Evolutionary conservation across 208 protist species (phyloP).

Genomic region (Balamuthia mandrillaris): DNA sequence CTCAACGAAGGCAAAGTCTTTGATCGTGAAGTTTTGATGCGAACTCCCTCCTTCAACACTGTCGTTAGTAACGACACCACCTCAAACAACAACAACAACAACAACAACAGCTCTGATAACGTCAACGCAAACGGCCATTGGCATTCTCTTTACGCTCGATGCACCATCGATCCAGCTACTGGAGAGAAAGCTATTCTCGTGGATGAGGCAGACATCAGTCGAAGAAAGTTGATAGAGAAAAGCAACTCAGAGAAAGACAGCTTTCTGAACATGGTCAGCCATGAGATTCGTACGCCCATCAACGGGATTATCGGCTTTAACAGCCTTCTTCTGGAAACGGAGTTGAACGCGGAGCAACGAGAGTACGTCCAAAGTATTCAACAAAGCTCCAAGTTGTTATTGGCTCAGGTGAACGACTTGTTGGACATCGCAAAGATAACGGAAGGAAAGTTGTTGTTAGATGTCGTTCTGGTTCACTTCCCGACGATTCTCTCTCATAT

Average conservation of each 20-base stretch:
- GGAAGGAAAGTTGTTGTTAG: neutral
- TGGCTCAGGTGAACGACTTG: constrained; percentile 10
- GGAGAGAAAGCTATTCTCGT: neutral
- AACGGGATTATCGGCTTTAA: constrained; percentile 60
- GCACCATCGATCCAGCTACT: no score
- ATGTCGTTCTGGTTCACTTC: neutral
- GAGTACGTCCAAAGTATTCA: constrained; percentile 15
- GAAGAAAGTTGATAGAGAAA: constrained; percentile 12
- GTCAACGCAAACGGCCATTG: no score
- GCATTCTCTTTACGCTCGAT: no score
- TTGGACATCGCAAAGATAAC: constrained; percentile 28
- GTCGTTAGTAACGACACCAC: no score
- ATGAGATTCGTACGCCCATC: constrained; percentile 56
- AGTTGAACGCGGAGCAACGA: neutral
- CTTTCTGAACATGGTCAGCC: constrained; percentile 34
- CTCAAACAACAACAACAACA: no score
- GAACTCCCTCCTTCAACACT: no score
- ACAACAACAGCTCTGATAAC: no score
- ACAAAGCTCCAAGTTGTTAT: neutral
- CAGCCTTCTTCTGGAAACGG: constrained; percentile 35
- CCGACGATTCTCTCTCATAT: neutral
- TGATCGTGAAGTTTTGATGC: no score
- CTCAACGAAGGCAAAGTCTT: no score
- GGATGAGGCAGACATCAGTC: constrained; percentile 12
- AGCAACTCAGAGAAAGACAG: constrained; percentile 23